These are phyloP conservation scores for Rutstroemia sp. DNA, from an alignment of 2,329 filamentous ascomycete species.

Conservation along the genomic window DNA sequence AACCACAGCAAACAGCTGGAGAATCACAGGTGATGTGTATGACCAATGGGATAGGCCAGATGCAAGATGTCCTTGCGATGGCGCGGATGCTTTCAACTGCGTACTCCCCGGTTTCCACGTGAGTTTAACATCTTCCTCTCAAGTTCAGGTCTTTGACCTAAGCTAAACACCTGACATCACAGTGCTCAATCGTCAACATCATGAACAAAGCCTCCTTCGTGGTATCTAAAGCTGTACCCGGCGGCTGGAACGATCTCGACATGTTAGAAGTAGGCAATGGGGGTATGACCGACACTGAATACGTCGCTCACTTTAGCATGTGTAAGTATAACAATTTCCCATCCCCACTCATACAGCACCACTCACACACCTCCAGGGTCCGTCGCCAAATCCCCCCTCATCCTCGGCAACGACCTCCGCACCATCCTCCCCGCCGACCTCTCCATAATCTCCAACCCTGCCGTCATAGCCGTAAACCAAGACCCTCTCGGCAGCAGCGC, in stretches of 20 bases:
- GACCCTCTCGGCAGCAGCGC: slow-evolving; percentile 34
- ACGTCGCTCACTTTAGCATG: slow-evolving; percentile 27
- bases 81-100: slow-evolving; percentile 30
- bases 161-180: background rate
- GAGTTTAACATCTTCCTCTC: background rate
- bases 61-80: slow-evolving; percentile 33
- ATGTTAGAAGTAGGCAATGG: slow-evolving; percentile 33
- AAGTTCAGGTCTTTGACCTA: background rate
- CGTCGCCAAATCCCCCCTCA: slow-evolving; percentile 24
- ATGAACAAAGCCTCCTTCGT: slow-evolving; percentile 26
- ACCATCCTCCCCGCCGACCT: slow-evolving; percentile 30
- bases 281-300: slow-evolving; percentile 32
- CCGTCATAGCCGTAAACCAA: slow-evolving; percentile 38
- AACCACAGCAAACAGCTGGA: slow-evolving; percentile 32
- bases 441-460: slow-evolving; percentile 34
- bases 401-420: slow-evolving; percentile 28
- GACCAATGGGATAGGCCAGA: slow-evolving; percentile 34
- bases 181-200: slow-evolving; percentile 27
- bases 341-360: background rate
- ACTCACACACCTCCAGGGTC: slow-evolving; percentile 16
- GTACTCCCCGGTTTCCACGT: slow-evolving; percentile 24
- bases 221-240: slow-evolving; percentile 26
- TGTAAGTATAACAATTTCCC: slow-evolving; percentile 15
- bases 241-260: slow-evolving; percentile 30
- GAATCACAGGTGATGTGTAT: slow-evolving; percentile 34